phyloP scores from a whole-genome alignment of 495 filamentous ascomycete genomes.

The Xylaria sp. region DNA sequence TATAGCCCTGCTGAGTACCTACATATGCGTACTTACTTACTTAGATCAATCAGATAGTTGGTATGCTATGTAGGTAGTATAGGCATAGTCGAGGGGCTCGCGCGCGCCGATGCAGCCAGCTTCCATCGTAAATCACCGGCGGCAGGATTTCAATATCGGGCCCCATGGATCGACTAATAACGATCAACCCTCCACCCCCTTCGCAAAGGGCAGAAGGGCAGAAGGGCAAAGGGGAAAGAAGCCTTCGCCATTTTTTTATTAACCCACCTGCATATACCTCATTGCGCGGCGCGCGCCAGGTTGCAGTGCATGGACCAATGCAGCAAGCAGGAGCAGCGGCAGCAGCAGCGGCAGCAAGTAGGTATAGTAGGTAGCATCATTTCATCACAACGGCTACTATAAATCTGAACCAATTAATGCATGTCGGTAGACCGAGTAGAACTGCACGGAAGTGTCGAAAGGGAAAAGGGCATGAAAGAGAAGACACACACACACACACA shows the following conservation, averaged over 20 bases:
- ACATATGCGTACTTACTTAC: no score
- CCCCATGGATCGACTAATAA: no score
- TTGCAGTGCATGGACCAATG: slow-evolving; percentile 22
- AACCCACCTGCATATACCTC: slow-evolving; percentile 25
- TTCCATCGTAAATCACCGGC: neutral
- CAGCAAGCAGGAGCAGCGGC: slow-evolving; percentile 20
- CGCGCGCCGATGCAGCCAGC: neutral
- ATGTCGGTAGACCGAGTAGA: slow-evolving; percentile 13
- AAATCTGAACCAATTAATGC: slow-evolving; percentile 6
- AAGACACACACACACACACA: no score
- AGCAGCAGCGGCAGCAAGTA: no score
- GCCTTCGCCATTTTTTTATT: no score
- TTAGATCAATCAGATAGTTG: no score
- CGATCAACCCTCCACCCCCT: no score
- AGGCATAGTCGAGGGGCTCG: neutral
- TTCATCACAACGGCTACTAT: slow-evolving; percentile 10
- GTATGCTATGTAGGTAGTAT: no score
- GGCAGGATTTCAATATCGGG: slow-evolving; percentile 5
- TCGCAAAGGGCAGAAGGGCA: no score
- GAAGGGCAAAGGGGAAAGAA: no score
- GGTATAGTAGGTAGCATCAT: neutral
- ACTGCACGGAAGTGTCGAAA: slow-evolving; percentile 24
- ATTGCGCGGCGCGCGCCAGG: slow-evolving; percentile 26
- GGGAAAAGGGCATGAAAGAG: neutral
- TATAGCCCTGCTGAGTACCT: no score